A percentile compares a stretch with the other conserved stretches of the same genome.
These are phyloP conservation scores for Kazachstania viticola DNA, from an alignment of 805 yeast species.

Conservation along the genomic window DNA sequence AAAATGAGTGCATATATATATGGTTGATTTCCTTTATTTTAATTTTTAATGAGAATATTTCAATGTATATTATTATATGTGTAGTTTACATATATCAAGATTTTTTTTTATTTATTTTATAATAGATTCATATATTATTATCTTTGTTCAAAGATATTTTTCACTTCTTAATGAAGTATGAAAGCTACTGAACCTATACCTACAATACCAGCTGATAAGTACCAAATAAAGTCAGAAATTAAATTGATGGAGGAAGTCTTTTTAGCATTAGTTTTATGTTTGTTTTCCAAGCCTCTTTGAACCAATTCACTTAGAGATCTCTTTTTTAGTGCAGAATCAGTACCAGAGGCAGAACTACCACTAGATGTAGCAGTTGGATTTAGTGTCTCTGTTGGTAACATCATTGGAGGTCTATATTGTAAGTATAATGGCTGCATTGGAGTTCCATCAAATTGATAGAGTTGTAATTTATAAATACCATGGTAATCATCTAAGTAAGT, in stretches of 20 bases:
- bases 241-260: constrained; percentile 6
- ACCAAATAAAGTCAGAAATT: constrained; percentile 16
- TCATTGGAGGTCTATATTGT: constrained; percentile 88
- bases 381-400: constrained; percentile 87
- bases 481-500: constrained; percentile 66
- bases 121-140: too few relatives aligned
- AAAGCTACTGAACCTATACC: constrained; percentile 23
- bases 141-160: too few relatives aligned
- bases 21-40: too few relatives aligned
- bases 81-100: too few relatives aligned
- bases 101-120: too few relatives aligned
- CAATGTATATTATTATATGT: too few relatives aligned
- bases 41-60: too few relatives aligned
- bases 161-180: too few relatives aligned
- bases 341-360: constrained; percentile 10
- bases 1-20: constrained; percentile 4
- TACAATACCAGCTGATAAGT: constrained; percentile 15
- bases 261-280: constrained; percentile 61
- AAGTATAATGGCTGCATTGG: constrained; percentile 79
- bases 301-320: constrained; percentile 34
- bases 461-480: constrained; percentile 67
- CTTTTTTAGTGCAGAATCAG: constrained; percentile 23
- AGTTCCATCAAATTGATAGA: constrained; percentile 70
- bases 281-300: constrained; percentile 69
- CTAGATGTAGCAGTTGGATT: constrained; percentile 55